phyloP scores from a whole-genome alignment of 148 eudicot genomes.

The Arbutus unedo region DNA sequence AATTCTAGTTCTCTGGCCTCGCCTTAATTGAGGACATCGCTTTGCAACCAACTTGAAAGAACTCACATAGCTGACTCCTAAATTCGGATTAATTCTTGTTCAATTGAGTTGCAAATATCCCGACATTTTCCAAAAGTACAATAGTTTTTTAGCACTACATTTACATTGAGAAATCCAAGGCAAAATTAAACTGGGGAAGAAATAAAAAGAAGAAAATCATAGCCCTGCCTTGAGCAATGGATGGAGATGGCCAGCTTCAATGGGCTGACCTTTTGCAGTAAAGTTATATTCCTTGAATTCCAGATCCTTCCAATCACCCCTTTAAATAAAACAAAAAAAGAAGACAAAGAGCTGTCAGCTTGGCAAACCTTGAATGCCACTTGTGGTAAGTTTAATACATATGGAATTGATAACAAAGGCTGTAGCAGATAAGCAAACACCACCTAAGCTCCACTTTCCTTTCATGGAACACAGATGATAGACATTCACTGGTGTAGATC shows the following conservation, averaged over 20 bases:
- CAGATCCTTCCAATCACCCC: conserved; percentile 84
- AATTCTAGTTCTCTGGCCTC: neutral
- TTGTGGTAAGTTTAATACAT: neutral
- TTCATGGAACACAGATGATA: neutral
- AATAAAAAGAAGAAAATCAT: neutral
- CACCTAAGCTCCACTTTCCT: neutral
- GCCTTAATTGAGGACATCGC: neutral
- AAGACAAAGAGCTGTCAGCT: conserved; percentile 10
- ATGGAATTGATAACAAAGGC: neutral
- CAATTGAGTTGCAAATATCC: neutral
- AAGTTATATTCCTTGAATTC: conserved; percentile 92
- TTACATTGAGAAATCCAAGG: neutral
- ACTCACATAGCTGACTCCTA: neutral
- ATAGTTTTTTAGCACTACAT: neutral
- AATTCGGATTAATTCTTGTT: neutral
- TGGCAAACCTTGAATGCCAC: conserved; percentile 1
- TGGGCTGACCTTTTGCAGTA: conserved; percentile 78
- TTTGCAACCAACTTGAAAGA: neutral
- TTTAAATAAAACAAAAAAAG: conserved; percentile 22
- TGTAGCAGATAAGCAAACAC: neutral
- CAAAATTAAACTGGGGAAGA: neutral
- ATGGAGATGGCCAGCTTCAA: conserved; percentile 88
- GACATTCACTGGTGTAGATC: neutral
- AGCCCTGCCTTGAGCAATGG: conserved; percentile 82
- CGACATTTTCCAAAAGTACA: neutral